A percentile compares a stretch with the other conserved stretches of the same genome.
These are phyloP conservation scores for Hypoxylon sp. DNA, from an alignment of 2,329 filamentous ascomycete species.

Conservation along the genomic window DNA sequence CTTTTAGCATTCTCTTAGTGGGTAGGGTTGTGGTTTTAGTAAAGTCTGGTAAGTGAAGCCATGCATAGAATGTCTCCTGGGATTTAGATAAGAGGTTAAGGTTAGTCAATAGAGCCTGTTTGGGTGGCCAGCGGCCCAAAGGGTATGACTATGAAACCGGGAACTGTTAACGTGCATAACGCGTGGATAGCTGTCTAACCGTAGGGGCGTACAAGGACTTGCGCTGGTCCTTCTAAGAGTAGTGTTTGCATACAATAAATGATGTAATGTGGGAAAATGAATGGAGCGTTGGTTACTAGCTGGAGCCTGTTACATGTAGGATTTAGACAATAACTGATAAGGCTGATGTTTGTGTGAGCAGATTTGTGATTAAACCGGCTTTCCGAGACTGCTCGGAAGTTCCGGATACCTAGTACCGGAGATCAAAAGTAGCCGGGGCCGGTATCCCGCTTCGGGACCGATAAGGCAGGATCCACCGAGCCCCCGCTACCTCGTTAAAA, in stretches of 20 bases:
- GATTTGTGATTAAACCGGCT: background rate
- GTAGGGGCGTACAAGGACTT: too few relatives aligned
- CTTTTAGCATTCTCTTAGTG: background rate
- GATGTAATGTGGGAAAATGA: background rate
- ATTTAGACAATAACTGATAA: background rate
- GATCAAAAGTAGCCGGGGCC: background rate
- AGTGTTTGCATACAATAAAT: background rate
- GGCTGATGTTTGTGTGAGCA: background rate
- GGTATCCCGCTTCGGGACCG: background rate
- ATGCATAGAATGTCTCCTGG: too few relatives aligned
- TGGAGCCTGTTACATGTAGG: background rate
- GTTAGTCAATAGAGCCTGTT: too few relatives aligned
- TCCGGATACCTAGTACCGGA: background rate
- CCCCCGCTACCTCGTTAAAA: constrained; percentile 6
- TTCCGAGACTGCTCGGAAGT: background rate
- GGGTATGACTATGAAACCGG: too few relatives aligned
- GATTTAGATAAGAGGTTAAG: too few relatives aligned
- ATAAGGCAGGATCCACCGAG: background rate
- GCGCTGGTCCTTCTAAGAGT: background rate
- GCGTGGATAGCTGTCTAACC: too few relatives aligned
- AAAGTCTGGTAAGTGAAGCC: too few relatives aligned
- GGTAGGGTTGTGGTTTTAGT: too few relatives aligned
- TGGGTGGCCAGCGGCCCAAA: too few relatives aligned
- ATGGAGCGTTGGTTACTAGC: background rate
- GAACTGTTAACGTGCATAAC: too few relatives aligned